These are phyloP conservation scores for Theobroma grandiflorum DNA, from an alignment of 441 rosid genomes.

Conservation along the genomic window DNA sequence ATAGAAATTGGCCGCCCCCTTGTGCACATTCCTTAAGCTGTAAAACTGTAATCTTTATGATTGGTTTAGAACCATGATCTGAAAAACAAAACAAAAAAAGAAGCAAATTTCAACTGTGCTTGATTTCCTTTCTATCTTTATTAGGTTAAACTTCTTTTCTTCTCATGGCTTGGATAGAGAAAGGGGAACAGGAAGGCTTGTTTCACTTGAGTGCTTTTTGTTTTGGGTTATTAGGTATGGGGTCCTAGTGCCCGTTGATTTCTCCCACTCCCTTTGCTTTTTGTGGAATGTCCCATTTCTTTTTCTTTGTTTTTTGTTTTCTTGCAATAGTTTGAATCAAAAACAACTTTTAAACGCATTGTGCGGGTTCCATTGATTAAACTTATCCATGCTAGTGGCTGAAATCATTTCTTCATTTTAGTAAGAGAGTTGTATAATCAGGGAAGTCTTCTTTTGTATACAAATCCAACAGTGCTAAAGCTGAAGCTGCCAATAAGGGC, in stretches of 20 bases:
- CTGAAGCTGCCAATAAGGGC: background rate
- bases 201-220: background rate
- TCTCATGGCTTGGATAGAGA: conserved; percentile 9
- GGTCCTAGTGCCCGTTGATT: conserved; percentile 14
- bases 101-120: background rate
- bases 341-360: conserved; percentile 18
- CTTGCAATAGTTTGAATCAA: background rate
- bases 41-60: background rate
- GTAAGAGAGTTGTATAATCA: background rate
- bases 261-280: background rate
- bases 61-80: background rate
- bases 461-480: conserved; percentile 15
- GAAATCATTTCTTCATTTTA: conserved; percentile 28
- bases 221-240: conserved; percentile 6
- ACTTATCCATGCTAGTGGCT: conserved; percentile 21
- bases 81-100: background rate
- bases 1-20: background rate
- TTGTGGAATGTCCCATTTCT: background rate
- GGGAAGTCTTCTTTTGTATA: background rate
- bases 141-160: conserved; percentile 22
- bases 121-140: background rate
- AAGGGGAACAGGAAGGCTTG: background rate
- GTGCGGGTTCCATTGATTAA: conserved; percentile 12
- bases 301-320: background rate
- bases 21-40: background rate